These are phyloP conservation scores for Saccharomyces paradoxus DNA, from an alignment of 805 yeast species.

Conservation along the genomic window DNA sequence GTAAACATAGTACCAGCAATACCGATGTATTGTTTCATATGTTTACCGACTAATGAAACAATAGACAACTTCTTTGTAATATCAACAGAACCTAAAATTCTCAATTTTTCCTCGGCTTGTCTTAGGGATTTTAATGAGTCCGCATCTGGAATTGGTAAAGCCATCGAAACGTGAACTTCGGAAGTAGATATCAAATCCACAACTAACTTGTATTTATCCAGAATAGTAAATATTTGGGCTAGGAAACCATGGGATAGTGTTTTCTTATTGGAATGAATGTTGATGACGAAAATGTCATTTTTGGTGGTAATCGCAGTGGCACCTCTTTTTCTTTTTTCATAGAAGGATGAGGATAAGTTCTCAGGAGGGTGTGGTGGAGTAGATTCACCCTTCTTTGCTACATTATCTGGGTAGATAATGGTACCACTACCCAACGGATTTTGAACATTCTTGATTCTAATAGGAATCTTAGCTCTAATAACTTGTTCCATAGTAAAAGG, in stretches of 20 bases:
- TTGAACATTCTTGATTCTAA: slow-evolving; percentile 90
- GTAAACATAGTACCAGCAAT: slow-evolving; percentile 96
- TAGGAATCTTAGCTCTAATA: slow-evolving; percentile 90
- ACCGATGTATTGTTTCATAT: slow-evolving; percentile 94
- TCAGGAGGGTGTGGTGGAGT: slow-evolving; percentile 96
- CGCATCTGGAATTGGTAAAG: slow-evolving; percentile 66
- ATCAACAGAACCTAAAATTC: slow-evolving; percentile 80
- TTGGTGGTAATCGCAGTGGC: slow-evolving; percentile 97
- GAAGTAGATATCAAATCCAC: slow-evolving; percentile 95
- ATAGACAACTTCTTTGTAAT: slow-evolving; percentile 82
- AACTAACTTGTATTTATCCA: slow-evolving; percentile 77
- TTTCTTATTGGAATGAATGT: slow-evolving; percentile 89
- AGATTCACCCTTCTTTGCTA: slow-evolving; percentile 74
- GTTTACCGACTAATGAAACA: slow-evolving; percentile 90
- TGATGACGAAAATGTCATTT: slow-evolving; percentile 82
- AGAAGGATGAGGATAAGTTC: slow-evolving; percentile 40
- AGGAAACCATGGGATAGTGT: slow-evolving; percentile 90
- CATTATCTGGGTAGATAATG: slow-evolving; percentile 83
- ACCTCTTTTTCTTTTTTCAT: slow-evolving; percentile 46
- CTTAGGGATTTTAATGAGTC: slow-evolving; percentile 53
- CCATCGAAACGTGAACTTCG: slow-evolving; percentile 98
- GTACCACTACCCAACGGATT: slow-evolving; percentile 93
- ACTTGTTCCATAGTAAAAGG: slow-evolving; percentile 99
- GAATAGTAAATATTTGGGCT: slow-evolving; percentile 78
- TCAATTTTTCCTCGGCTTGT: slow-evolving; percentile 69